Conservation (phyloP, 2,329 filamentous ascomycete species). For the Pestalotiopsis fici region DNA sequence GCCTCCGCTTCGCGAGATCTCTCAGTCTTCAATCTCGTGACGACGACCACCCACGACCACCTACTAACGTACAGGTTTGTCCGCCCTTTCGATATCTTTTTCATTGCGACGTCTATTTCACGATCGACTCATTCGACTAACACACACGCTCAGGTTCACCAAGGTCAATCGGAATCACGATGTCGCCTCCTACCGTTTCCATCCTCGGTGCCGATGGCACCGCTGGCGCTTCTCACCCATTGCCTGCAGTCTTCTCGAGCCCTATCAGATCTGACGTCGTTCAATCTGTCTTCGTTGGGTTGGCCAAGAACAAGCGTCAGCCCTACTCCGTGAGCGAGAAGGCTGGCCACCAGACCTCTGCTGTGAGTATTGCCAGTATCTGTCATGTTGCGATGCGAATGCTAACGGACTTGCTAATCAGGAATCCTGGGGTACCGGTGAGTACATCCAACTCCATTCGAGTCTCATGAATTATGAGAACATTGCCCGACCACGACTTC, state of each 20-base stretch:
- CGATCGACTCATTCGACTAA: no score
- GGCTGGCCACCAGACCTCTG: conserved; percentile 99
- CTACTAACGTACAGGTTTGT: no score
- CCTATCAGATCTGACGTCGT: conserved; percentile 99
- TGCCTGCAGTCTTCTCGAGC: conserved; percentile 80
- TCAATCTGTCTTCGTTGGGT: conserved; percentile 98
- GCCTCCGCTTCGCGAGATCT: no score
- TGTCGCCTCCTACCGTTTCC: conserved; percentile 78
- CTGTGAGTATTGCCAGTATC: conserved; percentile 34
- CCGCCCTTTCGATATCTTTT: no score
- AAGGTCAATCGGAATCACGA: no score
- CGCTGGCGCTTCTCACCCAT: conserved; percentile 84
- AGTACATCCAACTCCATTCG: conserved; percentile 41
- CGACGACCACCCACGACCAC: no score
- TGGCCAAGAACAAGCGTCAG: conserved; percentile 99
- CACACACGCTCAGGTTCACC: no score
- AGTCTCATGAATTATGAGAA: no score
- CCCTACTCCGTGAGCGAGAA: conserved; percentile 99
- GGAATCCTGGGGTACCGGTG: conserved; percentile 99
- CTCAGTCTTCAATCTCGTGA: no score
- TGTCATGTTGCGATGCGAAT: background rate
- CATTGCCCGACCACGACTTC: no score
- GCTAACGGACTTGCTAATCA: background rate
- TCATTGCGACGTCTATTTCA: no score
- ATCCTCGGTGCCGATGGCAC: conserved; percentile 96